Conservation (phyloP, 352 stramenopile species). For the Phytophthora lateralis region DNA sequence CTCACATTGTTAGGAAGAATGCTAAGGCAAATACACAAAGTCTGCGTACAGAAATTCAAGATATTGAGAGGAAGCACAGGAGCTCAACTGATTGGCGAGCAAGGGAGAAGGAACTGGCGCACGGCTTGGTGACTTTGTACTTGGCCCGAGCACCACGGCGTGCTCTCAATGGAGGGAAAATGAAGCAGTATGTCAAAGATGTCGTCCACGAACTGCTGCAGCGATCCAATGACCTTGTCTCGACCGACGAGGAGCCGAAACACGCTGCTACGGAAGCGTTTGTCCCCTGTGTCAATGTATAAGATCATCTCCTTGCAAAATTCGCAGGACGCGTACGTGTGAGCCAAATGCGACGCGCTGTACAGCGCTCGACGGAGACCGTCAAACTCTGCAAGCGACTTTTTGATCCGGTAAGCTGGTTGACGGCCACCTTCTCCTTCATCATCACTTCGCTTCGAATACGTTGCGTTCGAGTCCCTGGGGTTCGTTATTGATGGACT, state of each 20-base stretch:
- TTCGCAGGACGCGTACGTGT: conserved; percentile 33
- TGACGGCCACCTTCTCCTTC: background rate
- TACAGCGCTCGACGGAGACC: conserved; percentile 31
- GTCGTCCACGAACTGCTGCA: conserved; percentile 34
- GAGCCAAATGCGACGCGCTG: conserved; percentile 27
- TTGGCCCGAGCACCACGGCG: conserved; percentile 35
- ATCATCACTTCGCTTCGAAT: conserved; percentile 6
- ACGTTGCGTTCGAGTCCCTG: background rate
- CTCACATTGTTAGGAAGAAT: too few species aligned
- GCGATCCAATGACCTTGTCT: conserved; percentile 26
- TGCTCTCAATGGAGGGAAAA: conserved; percentile 16
- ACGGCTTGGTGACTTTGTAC: conserved; percentile 33
- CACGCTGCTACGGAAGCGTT: conserved; percentile 18
- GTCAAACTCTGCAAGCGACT: conserved; percentile 30
- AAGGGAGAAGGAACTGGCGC: conserved; percentile 28
- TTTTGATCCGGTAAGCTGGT: conserved; percentile 24
- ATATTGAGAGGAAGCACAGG: too few species aligned
- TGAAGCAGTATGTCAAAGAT: conserved; percentile 27
- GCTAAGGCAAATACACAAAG: too few species aligned
- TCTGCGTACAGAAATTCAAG: too few species aligned
- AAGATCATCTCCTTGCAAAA: conserved; percentile 45
- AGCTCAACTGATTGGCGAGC: conserved; percentile 4
- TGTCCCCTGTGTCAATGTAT: conserved; percentile 27
- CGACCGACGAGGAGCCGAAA: conserved; percentile 14
- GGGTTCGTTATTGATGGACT: background rate